phyloP scores from a whole-genome alignment of 164 flowering plant genomes.

The Magnolia officinalis region DNA sequence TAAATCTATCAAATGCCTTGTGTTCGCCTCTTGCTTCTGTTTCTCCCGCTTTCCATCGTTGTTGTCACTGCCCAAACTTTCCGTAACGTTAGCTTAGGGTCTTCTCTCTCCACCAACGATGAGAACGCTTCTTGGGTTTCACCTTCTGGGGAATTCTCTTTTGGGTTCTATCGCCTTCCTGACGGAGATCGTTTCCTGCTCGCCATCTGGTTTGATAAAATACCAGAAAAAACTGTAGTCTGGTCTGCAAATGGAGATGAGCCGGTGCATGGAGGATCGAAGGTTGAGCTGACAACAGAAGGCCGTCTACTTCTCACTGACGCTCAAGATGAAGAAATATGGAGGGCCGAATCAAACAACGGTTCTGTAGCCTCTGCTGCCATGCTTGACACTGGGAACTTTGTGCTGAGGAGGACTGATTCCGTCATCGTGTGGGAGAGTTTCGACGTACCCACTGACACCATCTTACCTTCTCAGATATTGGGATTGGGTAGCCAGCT shows the following conservation, averaged over 20 bases:
- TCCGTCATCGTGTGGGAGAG: conserved; percentile 6
- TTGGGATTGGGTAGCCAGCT: neutral
- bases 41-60: conserved; percentile 1
- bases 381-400: conserved; percentile 16
- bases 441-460: conserved; percentile 12
- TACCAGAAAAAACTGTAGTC: conserved; percentile 29
- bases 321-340: neutral
- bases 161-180: conserved; percentile 25
- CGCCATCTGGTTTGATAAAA: conserved; percentile 34
- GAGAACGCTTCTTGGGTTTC: conserved; percentile 23
- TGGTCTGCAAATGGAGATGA: conserved; percentile 32
- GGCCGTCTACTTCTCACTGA: conserved; percentile 14
- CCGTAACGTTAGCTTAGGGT: conserved; percentile 21
- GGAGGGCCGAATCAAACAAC: neutral
- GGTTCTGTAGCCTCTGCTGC: conserved; percentile 7
- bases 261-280: conserved; percentile 26
- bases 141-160: conserved; percentile 33
- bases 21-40: neutral
- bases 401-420: neutral
- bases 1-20: too few species aligned
- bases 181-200: conserved; percentile 10
- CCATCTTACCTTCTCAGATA: conserved; percentile 9
- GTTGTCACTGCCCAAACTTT: conserved; percentile 17
- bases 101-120: conserved; percentile 19
- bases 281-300: conserved; percentile 18